Conservation (phyloP, 345 rosid genomes). For the Sisymbrium altissimum region DNA sequence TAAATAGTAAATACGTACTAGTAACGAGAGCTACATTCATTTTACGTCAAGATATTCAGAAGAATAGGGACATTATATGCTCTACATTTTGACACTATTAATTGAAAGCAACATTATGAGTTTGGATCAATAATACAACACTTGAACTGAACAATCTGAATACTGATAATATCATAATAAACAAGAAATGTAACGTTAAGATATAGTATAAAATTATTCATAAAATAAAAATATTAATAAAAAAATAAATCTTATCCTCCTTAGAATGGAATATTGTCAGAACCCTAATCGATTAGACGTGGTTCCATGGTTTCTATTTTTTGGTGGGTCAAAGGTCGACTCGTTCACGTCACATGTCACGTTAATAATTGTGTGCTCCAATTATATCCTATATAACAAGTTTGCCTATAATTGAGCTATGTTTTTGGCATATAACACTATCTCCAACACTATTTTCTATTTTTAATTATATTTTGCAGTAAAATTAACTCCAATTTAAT, state of each 20-base stretch:
- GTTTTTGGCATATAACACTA: not conserved
- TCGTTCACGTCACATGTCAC: constrained; percentile 35
- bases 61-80: not conserved
- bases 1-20: not conserved
- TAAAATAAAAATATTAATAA: not conserved
- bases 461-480: too few species aligned
- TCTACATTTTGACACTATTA: not conserved
- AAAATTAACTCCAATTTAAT: too few species aligned
- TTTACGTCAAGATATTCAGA: not conserved
- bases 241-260: constrained; percentile 19
- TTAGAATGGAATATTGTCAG: constrained; percentile 32
- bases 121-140: constrained; percentile 15
- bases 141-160: constrained; percentile 1
- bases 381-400: constrained; percentile 26
- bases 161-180: constrained; percentile 1
- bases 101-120: not conserved
- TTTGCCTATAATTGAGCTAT: constrained; percentile 21
- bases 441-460: not conserved
- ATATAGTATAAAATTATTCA: not conserved
- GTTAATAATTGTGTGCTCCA: constrained; percentile 33
- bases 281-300: constrained; percentile 22
- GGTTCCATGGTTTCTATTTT: constrained; percentile 31
- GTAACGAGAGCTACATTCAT: not conserved
- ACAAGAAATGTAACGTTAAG: not conserved
- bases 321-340: constrained; percentile 31